Conservation (phyloP, 768 basidiomycete species). For the Neoboletus magnificus region DNA sequence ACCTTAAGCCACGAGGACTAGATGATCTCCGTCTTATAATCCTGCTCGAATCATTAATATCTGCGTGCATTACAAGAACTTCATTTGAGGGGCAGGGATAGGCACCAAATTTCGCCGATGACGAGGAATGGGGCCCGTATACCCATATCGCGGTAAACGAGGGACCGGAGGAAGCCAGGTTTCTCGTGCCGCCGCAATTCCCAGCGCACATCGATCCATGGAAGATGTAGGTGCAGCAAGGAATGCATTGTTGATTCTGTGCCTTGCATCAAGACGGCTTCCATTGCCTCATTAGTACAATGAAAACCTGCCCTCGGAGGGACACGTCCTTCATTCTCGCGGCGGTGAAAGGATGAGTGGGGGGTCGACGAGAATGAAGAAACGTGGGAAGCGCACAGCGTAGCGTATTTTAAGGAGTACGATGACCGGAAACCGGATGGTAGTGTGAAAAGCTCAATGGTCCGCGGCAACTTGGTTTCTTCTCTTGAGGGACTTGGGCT, state of each 20-base stretch:
- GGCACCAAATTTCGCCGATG: conserved; percentile 5
- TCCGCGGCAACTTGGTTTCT: conserved; percentile 15
- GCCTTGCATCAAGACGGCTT: conserved; percentile 17
- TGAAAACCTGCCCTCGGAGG: conserved; percentile 25
- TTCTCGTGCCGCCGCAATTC: conserved; percentile 1
- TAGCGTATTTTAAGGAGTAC: conserved; percentile 1
- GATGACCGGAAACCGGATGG: not conserved
- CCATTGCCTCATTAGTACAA: conserved; percentile 25
- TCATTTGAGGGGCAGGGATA: conserved; percentile 7
- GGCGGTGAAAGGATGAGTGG: conserved; percentile 7
- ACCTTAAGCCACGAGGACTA: conserved; percentile 29
- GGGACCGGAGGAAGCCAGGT: conserved; percentile 1
- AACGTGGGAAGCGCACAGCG: conserved; percentile 7
- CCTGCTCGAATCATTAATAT: conserved; percentile 13
- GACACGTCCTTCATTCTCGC: conserved; percentile 8
- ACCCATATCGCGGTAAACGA: conserved; percentile 20
- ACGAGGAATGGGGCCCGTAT: conserved; percentile 6
- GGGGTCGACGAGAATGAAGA: conserved; percentile 11
- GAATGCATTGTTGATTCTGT: conserved; percentile 6
- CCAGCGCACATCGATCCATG: conserved; percentile 12
- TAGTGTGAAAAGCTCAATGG: conserved; percentile 1
- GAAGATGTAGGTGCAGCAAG: conserved; percentile 13
- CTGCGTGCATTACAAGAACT: conserved; percentile 1
- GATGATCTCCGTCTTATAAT: conserved; percentile 25
- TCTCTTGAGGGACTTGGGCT: conserved; percentile 5